Conservation (phyloP, 1,139 yeast species). For the Sugiyamaella novakii region DNA sequence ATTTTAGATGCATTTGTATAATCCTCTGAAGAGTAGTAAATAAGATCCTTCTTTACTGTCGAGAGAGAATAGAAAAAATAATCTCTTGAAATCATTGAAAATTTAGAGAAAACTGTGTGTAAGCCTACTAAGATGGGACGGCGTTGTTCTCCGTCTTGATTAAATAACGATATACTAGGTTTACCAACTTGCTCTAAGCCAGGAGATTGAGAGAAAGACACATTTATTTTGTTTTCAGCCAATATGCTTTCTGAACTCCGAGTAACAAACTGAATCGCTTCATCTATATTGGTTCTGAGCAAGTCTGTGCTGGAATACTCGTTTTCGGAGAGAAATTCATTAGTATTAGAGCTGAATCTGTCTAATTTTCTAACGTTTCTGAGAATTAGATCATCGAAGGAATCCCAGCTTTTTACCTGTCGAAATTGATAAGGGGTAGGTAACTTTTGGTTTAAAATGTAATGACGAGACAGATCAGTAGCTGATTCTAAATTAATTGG, state of each 20-base stretch:
- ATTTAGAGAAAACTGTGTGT: slow-evolving; percentile 19
- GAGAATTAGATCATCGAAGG: slow-evolving; percentile 23
- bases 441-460: slow-evolving; percentile 11
- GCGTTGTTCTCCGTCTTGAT: slow-evolving; percentile 14
- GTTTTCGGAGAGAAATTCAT: slow-evolving; percentile 1
- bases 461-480: slow-evolving; percentile 17
- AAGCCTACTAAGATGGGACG: slow-evolving; percentile 26
- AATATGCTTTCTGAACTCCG: slow-evolving; percentile 24
- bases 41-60: slow-evolving; percentile 9
- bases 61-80: slow-evolving; percentile 4
- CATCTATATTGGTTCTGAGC: slow-evolving; percentile 20
- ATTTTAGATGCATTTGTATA: neutral
- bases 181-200: slow-evolving; percentile 21
- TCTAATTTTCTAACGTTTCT: slow-evolving; percentile 7
- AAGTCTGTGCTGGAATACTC: slow-evolving; percentile 14
- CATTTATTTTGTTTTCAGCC: slow-evolving; percentile 22
- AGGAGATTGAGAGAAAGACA: slow-evolving; percentile 19
- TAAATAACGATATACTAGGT: slow-evolving; percentile 22
- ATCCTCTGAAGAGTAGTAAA: neutral
- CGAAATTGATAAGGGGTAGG: slow-evolving; percentile 19
- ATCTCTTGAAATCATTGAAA: slow-evolving; percentile 22
- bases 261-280: slow-evolving; percentile 20
- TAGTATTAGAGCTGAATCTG: slow-evolving; percentile 4
- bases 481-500: slow-evolving; percentile 15
- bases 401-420: slow-evolving; percentile 26